Percentiles rank a stretch among this genome's conserved stretches.
These are phyloP conservation scores for Fusarium subglutinans DNA, from an alignment of 2,329 filamentous ascomycete species.

Conservation along the genomic window DNA sequence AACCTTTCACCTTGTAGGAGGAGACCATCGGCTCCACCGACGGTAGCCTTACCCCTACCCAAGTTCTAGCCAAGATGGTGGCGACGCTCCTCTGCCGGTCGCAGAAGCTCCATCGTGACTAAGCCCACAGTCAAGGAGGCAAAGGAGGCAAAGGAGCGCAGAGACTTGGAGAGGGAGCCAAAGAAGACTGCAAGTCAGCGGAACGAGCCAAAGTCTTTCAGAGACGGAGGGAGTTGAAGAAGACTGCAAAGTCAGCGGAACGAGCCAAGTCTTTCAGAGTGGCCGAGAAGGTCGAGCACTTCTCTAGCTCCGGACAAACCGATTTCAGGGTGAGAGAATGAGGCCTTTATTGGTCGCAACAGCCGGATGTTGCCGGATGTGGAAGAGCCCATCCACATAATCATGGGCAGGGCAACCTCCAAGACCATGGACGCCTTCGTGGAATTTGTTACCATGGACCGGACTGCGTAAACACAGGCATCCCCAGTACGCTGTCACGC, in stretches of 20 bases:
- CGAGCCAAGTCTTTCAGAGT: neutral
- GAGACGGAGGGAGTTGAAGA: conserved; percentile 15
- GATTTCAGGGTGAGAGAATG: too few relatives aligned
- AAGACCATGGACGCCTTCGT: too few relatives aligned
- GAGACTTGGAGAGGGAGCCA: conserved; percentile 17
- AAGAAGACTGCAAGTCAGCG: conserved; percentile 6
- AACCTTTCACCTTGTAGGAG: too few relatives aligned
- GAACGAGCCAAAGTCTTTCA: conserved; percentile 13
- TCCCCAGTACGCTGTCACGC: neutral
- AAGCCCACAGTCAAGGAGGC: conserved; percentile 32
- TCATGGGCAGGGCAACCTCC: too few relatives aligned
- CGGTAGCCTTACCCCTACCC: too few relatives aligned
- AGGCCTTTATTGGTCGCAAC: too few relatives aligned
- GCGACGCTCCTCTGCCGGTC: conserved; percentile 37
- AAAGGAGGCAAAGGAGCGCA: conserved; percentile 24
- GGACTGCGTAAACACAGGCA: neutral
- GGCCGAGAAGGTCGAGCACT: too few relatives aligned
- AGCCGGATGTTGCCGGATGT: too few relatives aligned
- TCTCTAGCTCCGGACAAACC: too few relatives aligned
- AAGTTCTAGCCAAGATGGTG: conserved; percentile 30
- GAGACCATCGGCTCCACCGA: too few relatives aligned
- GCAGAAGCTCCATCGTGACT: conserved; percentile 37
- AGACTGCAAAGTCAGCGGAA: neutral
- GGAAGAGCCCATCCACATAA: too few relatives aligned
- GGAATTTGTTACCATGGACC: too few relatives aligned